Base-by-base conservation (phyloP, 306 rosid species). In the Leucaena leucocephala region DNA sequence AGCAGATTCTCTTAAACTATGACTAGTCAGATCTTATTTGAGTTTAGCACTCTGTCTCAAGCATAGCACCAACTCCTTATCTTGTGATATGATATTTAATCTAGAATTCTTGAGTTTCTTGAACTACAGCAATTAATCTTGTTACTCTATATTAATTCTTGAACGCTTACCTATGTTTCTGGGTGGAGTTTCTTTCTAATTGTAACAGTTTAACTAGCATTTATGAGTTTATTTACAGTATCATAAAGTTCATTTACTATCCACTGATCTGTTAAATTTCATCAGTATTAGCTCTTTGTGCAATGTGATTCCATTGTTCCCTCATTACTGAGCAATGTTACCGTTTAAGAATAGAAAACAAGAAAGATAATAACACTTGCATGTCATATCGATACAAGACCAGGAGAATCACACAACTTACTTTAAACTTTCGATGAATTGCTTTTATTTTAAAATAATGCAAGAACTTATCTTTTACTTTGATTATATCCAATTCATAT, bases 161-260 rank as follows among this genome's bases (percentile, higher is more conserved):
- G 46, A 49, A 74, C 33, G 74, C 68, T 39, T 62, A 72, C 33
- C 33, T 54, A n/a, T 36, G 13, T 52, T 50, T 50, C 7, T 35
- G 33, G 78, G 38, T 27, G 58, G 68, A 75, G 78, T 43, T 68
- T 83, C 58, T 17, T 48, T 71, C 52, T 12, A 74, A 42, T 34
- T 34, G 43, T 27, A 74, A 78, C 77, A 0, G 52, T 61, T 63
- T 14, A 39, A 62, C 10, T 44, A 22, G 21, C 58, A 76, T 61
- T 66, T 36, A 34, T 36, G 15, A 50, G 19, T 14, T 58, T 68
- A 48, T 68, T 68, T 83, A 34, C 22, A 34, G 8, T 34, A 8
- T 40, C 70, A 69, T 83, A 42, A 75, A 79, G 73, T 79, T 68
- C 34, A 50, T 52, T 76, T 65, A 76, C 27, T 36, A 13, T 48